Percentiles rank a stretch among this genome's conserved stretches.
phyloP scores from a whole-genome alignment of 1,284 basidiomycete species.

The Peniophora sp. region DNA sequence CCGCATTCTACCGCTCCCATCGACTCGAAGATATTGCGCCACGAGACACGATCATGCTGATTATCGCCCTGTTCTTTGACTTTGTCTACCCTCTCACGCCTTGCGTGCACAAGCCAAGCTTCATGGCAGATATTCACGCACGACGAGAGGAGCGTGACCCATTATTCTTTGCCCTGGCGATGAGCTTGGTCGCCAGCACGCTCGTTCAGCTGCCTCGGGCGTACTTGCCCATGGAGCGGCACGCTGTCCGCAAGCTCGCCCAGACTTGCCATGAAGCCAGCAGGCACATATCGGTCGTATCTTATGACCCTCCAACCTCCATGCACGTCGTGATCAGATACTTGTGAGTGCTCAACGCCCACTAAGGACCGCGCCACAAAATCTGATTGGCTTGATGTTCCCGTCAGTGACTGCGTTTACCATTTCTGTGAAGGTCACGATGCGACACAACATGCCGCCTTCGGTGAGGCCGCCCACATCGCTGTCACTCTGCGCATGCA shows the following conservation, averaged over 20 bases:
- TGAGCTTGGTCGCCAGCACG: constrained; percentile 78
- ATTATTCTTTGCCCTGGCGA: constrained; percentile 81
- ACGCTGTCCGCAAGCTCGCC: constrained; percentile 69
- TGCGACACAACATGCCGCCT: constrained; percentile 77
- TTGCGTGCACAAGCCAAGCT: constrained; percentile 75
- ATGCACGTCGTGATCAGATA: constrained; percentile 78
- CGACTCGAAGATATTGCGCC: constrained; percentile 70
- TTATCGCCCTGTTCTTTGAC: constrained; percentile 82
- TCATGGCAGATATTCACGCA: constrained; percentile 75
- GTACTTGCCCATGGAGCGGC: constrained; percentile 74
- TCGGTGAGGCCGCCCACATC: constrained; percentile 76
- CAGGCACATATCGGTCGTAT: constrained; percentile 66
- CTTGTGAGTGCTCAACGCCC: constrained; percentile 45
- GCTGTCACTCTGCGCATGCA: constrained; percentile 76
- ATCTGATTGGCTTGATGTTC: constrained; percentile 5
- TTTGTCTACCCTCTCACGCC: constrained; percentile 84
- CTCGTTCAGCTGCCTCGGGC: constrained; percentile 76
- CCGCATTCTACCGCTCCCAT: constrained; percentile 60
- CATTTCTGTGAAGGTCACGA: constrained; percentile 85
- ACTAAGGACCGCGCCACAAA: not conserved
- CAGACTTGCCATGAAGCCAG: constrained; percentile 76
- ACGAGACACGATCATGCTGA: constrained; percentile 67
- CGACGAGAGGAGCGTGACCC: constrained; percentile 75
- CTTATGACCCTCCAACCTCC: constrained; percentile 75
- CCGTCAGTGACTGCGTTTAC: constrained; percentile 64